Evolutionary conservation across 2,329 filamentous ascomycete species (phyloP), one percentile per base, ranked within the genome.

Genomic region (Sporothrix humicola): DNA sequence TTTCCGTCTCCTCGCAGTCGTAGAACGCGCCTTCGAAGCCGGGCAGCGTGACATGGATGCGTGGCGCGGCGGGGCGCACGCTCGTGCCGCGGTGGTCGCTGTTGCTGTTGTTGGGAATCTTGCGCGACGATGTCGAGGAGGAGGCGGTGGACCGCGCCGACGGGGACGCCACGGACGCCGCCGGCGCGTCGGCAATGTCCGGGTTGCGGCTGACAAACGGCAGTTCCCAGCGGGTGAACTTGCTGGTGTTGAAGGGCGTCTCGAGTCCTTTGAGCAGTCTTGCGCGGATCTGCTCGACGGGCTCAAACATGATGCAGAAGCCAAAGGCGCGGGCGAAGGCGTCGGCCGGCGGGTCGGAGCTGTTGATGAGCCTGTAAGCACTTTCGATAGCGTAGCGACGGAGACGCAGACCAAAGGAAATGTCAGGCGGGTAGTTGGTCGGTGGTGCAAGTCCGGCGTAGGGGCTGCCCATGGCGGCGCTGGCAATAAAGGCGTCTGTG

Each of bases 1-100:
- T 85, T 80, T 96, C 92, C 0, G 94, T 90, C 79, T 96, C 93
- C 74, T 93, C 87, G 0, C 90, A 83, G 78, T 96, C 93, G 77
- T 92, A 93, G 84, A 93, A 96, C 69, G 93, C 88, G 4, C 92
- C 92, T 74, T 92, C 87, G 75, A 91, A 92, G 0, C 89, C 91
- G 0, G 87, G 85, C 8, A 90, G 80, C 54, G 85, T 85, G 76
- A 88, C 85, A 23, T 82, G 82, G 76, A 92, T 84, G 17, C 84
- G 83, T 13, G 81, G 78, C 52, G 85, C 82, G 8, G 90, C 23
- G 81, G 77, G 59, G 20, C 61, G 61, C 12, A 74, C 69, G 13
- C 44, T 6, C 15, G 82, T 79, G 37, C 87, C 85, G 20, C 83
- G 81, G 1, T 83, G 80, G 0, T 82, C 77, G 44, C 82, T 82